phyloP scores from a whole-genome alignment of 2,329 filamentous ascomycete species.

The Hymenoscyphus repandus region DNA sequence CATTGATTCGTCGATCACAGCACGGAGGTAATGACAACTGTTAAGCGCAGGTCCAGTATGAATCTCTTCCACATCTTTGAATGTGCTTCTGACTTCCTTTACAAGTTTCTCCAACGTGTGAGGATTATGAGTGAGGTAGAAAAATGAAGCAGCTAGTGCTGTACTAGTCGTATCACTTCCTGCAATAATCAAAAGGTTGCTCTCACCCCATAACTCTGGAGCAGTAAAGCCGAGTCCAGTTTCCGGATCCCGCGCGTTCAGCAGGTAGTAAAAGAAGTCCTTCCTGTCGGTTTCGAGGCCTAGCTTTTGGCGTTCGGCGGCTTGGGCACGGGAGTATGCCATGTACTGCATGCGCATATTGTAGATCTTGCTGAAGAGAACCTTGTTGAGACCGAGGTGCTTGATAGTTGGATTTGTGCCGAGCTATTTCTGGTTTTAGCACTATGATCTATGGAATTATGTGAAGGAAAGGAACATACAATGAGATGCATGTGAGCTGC shows the following conservation, averaged over 20 bases:
- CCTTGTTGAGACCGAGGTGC: conserved; percentile 59
- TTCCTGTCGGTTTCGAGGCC: conserved; percentile 53
- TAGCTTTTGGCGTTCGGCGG: conserved; percentile 60
- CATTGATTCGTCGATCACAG: conserved; percentile 35
- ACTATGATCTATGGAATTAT: not conserved
- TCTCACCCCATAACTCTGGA: conserved; percentile 29
- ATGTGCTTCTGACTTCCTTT: conserved; percentile 16
- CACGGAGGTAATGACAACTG: conserved; percentile 36
- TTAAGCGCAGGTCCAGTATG: conserved; percentile 24
- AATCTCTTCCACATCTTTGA: conserved; percentile 31
- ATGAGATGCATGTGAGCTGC: conserved; percentile 66
- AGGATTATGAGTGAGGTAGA: conserved; percentile 34
- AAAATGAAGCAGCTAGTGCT: conserved; percentile 33
- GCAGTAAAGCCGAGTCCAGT: conserved; percentile 45
- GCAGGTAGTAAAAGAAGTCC: conserved; percentile 72
- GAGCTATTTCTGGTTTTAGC: conserved; percentile 15
- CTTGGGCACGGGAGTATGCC: conserved; percentile 63
- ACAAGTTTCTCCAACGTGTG: conserved; percentile 24
- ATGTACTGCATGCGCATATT: conserved; percentile 65
- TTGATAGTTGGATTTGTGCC: conserved; percentile 67
- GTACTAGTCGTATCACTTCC: conserved; percentile 37
- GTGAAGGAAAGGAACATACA: conserved; percentile 34
- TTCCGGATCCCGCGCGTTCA: conserved; percentile 66
- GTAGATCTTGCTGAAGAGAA: conserved; percentile 63
- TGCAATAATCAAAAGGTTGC: conserved; percentile 19